Conservation (phyloP, 306 rosid species). For the Pyrus betulifolia region DNA sequence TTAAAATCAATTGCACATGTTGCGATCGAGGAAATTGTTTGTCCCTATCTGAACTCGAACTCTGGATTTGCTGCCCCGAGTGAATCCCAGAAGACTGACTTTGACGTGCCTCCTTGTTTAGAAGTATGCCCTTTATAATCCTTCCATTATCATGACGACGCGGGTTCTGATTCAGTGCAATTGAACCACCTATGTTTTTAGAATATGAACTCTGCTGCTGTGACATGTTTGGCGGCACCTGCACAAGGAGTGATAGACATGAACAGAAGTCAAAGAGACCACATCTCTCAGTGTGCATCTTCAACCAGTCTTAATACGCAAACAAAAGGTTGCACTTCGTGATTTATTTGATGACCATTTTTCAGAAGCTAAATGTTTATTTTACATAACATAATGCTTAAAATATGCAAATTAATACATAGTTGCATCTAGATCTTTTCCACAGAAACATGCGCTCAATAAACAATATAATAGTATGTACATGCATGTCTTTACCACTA, state of each 20-base stretch:
- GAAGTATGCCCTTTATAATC: slow-evolving; percentile 52
- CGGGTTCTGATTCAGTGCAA: slow-evolving; percentile 41
- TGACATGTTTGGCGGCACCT: slow-evolving; percentile 29
- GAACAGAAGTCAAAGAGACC: neutral
- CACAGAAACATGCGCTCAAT: neutral
- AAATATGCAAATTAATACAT: neutral
- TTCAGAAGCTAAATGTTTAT: neutral
- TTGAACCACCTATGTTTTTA: slow-evolving; percentile 24
- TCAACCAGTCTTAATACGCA: neutral
- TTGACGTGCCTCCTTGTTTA: slow-evolving; percentile 48
- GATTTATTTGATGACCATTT: neutral
- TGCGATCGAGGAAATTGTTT: slow-evolving; percentile 35
- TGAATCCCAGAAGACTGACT: slow-evolving; percentile 38
- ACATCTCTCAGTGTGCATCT: neutral
- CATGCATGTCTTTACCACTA: neutral
- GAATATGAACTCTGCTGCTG: slow-evolving; percentile 33
- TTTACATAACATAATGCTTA: neutral
- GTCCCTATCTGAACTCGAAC: slow-evolving; percentile 40
- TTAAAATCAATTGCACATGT: slow-evolving; percentile 45
- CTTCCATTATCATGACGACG: slow-evolving; percentile 44
- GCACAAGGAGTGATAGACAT: slow-evolving; percentile 16
- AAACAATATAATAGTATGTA: neutral
- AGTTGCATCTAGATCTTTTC: neutral
- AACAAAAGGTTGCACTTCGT: neutral
- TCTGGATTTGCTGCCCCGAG: slow-evolving; percentile 40